Evolutionary conservation across 2,329 filamentous ascomycete species (phyloP).

Genomic region (Pyrenochaeta sp.): DNA sequence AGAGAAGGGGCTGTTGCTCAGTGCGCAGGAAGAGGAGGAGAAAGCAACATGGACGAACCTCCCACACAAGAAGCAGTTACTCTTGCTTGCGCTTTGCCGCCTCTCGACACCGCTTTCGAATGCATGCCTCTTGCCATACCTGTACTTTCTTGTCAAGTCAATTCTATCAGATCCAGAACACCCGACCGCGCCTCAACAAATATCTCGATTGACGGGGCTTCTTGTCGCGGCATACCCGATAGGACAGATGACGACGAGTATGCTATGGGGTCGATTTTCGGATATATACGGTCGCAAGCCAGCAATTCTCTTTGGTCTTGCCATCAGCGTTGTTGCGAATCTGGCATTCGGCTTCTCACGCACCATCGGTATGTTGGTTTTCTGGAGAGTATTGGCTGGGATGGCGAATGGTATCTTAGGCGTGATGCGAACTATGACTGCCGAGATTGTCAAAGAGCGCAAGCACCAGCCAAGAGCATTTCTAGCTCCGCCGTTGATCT

Average conservation of each 20-base stretch:
- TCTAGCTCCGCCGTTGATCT: conserved; percentile 68
- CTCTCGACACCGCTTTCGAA: conserved; percentile 83
- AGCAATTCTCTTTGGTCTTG: conserved; percentile 76
- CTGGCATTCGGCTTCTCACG: conserved; percentile 73
- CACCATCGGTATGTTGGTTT: conserved; percentile 67
- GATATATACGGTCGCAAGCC: conserved; percentile 75
- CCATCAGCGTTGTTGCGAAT: conserved; percentile 71
- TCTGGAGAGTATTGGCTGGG: conserved; percentile 72
- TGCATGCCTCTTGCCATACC: conserved; percentile 69
- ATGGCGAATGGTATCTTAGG: conserved; percentile 75
- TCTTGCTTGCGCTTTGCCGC: conserved; percentile 78
- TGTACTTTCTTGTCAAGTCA: conserved; percentile 85
- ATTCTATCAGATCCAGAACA: conserved; percentile 61
- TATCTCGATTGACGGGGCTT: conserved; percentile 78
- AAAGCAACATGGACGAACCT: conserved; percentile 74
- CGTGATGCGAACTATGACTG: conserved; percentile 77
- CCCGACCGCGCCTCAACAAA: conserved; percentile 64
- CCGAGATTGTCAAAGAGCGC: conserved; percentile 73
- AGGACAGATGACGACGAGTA: conserved; percentile 80
- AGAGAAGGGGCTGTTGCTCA: conserved; percentile 24
- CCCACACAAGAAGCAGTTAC: conserved; percentile 77
- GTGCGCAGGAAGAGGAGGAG: conserved; percentile 23
- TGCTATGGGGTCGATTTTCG: conserved; percentile 78
- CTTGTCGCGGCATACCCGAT: conserved; percentile 80
- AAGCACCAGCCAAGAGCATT: conserved; percentile 65